These are phyloP conservation scores for Malassezia furfur DNA, from an alignment of 1,284 basidiomycete species.

Conservation along the genomic window DNA sequence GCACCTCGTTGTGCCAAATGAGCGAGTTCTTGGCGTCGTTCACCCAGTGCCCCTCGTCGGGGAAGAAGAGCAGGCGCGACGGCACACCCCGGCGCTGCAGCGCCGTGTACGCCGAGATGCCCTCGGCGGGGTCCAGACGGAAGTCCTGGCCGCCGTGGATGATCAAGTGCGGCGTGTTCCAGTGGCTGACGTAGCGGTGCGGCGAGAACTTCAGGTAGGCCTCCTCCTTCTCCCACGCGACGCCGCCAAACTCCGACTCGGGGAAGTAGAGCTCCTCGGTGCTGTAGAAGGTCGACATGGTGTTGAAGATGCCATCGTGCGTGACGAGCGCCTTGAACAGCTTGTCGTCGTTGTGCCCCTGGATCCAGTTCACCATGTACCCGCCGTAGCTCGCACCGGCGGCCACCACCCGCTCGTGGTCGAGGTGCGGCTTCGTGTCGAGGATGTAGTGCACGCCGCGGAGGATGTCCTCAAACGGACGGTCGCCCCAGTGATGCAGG, in stretches of 20 bases:
- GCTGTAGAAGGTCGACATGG: constrained; percentile 14
- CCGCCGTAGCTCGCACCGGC: constrained; percentile 30
- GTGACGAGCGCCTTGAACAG: constrained; percentile 35
- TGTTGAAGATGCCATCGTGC: constrained; percentile 35
- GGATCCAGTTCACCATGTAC: constrained; percentile 35
- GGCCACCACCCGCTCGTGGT: constrained; percentile 25
- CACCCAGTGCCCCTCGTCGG: constrained; percentile 33
- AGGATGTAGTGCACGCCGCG: constrained; percentile 24
- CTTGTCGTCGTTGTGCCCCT: constrained; percentile 36
- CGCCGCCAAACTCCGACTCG: constrained; percentile 28
- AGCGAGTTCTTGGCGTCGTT: constrained; percentile 23
- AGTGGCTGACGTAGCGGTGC: constrained; percentile 17
- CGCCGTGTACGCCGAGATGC: constrained; percentile 27
- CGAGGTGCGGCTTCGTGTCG: constrained; percentile 11
- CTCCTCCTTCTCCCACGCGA: constrained; percentile 19
- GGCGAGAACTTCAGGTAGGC: constrained; percentile 21
- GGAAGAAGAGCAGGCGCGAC: constrained; percentile 30
- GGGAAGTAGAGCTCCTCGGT: constrained; percentile 42
- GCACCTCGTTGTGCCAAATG: constrained; percentile 31
- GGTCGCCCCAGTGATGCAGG: constrained; percentile 32
- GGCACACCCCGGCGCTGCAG: constrained; percentile 31
- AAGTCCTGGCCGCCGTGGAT: constrained; percentile 34
- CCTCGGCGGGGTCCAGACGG: constrained; percentile 21
- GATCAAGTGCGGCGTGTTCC: constrained; percentile 35
- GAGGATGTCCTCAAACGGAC: constrained; percentile 23